Percentiles rank a stretch among this genome's conserved stretches.
These are phyloP conservation scores for Fragaria vesca DNA, from an alignment of 306 rosid genomes.

Conservation along the genomic window DNA sequence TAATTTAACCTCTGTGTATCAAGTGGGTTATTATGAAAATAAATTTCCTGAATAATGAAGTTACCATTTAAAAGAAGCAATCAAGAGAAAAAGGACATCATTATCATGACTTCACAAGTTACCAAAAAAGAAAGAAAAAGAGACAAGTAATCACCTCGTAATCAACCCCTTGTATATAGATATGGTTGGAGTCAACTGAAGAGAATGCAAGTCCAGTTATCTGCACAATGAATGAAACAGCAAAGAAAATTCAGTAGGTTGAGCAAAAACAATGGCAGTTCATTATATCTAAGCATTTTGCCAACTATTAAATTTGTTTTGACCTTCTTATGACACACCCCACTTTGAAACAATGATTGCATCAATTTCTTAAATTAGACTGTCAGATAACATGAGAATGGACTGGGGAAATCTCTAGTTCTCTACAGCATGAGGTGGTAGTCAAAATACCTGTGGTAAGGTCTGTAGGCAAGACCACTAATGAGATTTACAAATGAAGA, in stretches of 20 bases:
- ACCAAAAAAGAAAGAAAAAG: not conserved
- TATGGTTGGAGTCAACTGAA: slow-evolving; percentile 59
- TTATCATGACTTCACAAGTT: not conserved
- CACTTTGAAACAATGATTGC: not conserved
- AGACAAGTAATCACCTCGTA: slow-evolving; percentile 56
- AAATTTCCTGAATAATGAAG: not conserved
- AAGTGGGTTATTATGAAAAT: not conserved
- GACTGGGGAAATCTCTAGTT: not conserved
- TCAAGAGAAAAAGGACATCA: not conserved
- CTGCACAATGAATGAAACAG: slow-evolving; percentile 39
- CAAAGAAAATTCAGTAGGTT: not conserved
- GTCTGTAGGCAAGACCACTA: not conserved
- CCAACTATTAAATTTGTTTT: not conserved
- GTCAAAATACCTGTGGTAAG: not conserved
- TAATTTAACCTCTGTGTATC: not conserved
- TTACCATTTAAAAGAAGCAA: not conserved
- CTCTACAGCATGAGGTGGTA: not conserved
- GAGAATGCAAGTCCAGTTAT: slow-evolving; percentile 87
- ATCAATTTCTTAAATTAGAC: not conserved
- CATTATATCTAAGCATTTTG: slow-evolving; percentile 8
- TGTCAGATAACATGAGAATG: not conserved
- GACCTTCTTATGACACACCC: not conserved
- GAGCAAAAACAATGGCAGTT: slow-evolving; percentile 4
- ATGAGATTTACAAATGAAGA: not conserved
- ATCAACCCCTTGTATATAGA: slow-evolving; percentile 88